Evolutionary conservation across 164 flowering plant genomes (phyloP), one percentile per base, ranked within the genome.

Genomic region (Magnolia sinica): DNA sequence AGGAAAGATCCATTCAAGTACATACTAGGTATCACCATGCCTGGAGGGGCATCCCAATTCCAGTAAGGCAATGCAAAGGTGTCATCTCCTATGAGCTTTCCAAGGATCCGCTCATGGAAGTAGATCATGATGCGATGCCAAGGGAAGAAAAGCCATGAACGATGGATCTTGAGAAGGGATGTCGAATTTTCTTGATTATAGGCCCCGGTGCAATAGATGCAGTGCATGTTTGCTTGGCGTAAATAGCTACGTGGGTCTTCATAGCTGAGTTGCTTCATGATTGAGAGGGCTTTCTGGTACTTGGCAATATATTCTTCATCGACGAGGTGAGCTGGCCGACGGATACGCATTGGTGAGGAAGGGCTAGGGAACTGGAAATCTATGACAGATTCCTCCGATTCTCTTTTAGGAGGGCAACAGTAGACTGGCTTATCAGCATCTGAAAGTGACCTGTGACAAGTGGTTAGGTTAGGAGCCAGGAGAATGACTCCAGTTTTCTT

Each of bases 371-470:
- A 80, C 64, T 80, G 73, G 81, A 87, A 92, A 69, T 92, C 91
- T 0, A 83, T 37, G 24, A 89, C 80, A 7, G 70, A 77, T 3
- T 78, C 80, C 0, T 89, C 68, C 0, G 71, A 8, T 16, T 76
- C 79, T 9, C 18, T 78, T 11, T 77, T 71, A 0, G 94, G 96
- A 0, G 96, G 94, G 82, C 94, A 90, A 66, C 94, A 90, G 63
- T 87, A 76, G 68, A 79, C 65, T 0, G 73, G 78, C 14, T 16
- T 23, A 7, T 50, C 70, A 0, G 70, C 80, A 7, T 79, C 74
- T 0, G 76, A 23, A 50, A 76, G 64, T 8, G 84, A 76, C 7
- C 6, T 16, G 58, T 81, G 83, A 29, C 83, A 81, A 8, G 75
- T 78, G 52, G 76, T 23, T 8, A 81, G 64, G 31, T 81, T 74